Conservation (phyloP, 2,329 filamentous ascomycete genomes). For the Pseudovirgaria hyperparasitica region DNA sequence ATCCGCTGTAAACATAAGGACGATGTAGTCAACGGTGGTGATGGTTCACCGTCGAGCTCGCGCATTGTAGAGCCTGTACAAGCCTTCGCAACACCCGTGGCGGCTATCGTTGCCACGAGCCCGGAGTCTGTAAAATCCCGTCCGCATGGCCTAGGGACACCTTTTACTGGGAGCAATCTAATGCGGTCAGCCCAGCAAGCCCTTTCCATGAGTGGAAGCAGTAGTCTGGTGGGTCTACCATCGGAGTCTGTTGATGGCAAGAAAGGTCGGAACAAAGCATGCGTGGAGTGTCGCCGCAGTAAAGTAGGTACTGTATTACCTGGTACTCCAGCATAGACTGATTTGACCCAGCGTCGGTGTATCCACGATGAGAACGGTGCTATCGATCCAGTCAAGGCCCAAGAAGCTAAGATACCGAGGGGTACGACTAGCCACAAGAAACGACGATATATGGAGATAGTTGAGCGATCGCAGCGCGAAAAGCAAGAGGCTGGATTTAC, state of each 20-base stretch:
- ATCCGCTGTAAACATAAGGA: slow-evolving; percentile 54
- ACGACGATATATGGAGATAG: slow-evolving; percentile 26
- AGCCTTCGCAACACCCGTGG: slow-evolving; percentile 13
- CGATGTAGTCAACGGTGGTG: slow-evolving; percentile 22
- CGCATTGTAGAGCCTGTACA: neutral
- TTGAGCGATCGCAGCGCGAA: slow-evolving; percentile 5
- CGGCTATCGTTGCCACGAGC: slow-evolving; percentile 8
- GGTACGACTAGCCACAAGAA: slow-evolving; percentile 44
- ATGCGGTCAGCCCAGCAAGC: slow-evolving; percentile 21
- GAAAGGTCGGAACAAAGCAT: slow-evolving; percentile 50
- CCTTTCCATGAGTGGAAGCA: slow-evolving; percentile 14
- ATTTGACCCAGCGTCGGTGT: slow-evolving; percentile 43
- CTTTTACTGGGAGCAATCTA: slow-evolving; percentile 12
- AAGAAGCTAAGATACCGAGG: slow-evolving; percentile 47
- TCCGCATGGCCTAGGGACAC: neutral
- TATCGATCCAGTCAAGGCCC: slow-evolving; percentile 50
- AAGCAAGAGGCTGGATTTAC: neutral
- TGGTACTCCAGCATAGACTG: slow-evolving; percentile 10
- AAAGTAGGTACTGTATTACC: slow-evolving; percentile 36
- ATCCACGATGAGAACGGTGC: slow-evolving; percentile 54
- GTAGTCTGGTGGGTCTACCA: slow-evolving; percentile 21
- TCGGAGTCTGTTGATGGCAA: slow-evolving; percentile 33
- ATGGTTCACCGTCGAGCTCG: neutral
- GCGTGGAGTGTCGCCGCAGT: slow-evolving; percentile 53
- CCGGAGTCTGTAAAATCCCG: slow-evolving; percentile 7